These are phyloP conservation scores for Penicillium sp. DNA, from an alignment of 2,329 filamentous ascomycete genomes.

Conservation along the genomic window DNA sequence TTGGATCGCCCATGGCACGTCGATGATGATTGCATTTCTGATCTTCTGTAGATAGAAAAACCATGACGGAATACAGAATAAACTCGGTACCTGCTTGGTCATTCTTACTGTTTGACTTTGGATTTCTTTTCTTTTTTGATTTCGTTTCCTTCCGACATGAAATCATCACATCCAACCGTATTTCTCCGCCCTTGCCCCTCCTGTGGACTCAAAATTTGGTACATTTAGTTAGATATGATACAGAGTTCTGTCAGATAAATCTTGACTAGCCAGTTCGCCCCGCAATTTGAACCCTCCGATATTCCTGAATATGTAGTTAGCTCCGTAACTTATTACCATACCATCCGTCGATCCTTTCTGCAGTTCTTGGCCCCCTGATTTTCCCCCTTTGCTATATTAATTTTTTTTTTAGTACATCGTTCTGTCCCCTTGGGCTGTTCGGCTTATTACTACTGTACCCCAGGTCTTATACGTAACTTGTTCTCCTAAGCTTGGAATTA, in stretches of 20 bases:
- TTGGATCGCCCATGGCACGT: constrained; percentile 22
- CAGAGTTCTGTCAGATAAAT: background rate
- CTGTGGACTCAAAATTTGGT: background rate
- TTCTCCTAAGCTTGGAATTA: constrained; percentile 28
- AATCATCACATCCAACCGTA: constrained; percentile 17
- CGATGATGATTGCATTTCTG: constrained; percentile 20
- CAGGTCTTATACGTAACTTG: background rate
- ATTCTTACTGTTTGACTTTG: constrained; percentile 3
- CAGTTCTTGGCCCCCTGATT: constrained; percentile 5
- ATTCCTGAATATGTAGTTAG: background rate
- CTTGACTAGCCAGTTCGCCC: background rate
- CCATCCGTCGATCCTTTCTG: constrained; percentile 5
- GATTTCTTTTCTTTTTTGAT: background rate
- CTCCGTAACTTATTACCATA: background rate
- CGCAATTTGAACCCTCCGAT: constrained; percentile 6
- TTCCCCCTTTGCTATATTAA: background rate
- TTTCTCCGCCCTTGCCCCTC: constrained; percentile 18
- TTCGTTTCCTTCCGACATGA: background rate
- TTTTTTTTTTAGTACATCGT: too few species aligned
- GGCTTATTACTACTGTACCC: too few species aligned
- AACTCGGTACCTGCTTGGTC: constrained; percentile 15
- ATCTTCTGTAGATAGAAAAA: background rate
- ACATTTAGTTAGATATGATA: background rate
- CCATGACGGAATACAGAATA: constrained; percentile 1
- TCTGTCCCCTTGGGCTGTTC: too few species aligned